Conservation (phyloP, 441 rosid genomes). For the Adansonia madagascariensis region DNA sequence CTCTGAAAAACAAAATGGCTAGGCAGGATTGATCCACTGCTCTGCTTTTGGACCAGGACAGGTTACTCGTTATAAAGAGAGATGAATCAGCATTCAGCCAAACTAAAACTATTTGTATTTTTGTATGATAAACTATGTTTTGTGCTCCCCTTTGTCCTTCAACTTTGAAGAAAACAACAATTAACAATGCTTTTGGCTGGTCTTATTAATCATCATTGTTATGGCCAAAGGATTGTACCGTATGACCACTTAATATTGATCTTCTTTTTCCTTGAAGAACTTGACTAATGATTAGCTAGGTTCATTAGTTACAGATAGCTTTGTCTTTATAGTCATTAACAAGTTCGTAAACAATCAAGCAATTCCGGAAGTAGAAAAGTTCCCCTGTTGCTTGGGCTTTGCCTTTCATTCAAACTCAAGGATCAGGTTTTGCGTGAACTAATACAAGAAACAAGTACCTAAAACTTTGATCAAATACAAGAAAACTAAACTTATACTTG, state of each 20-base stretch:
- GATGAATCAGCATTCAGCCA: not conserved
- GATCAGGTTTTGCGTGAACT: not conserved
- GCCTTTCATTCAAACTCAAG: slow-evolving; percentile 11
- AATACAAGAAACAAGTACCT: not conserved
- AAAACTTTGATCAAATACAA: not conserved
- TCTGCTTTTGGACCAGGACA: not conserved
- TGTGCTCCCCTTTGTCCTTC: not conserved
- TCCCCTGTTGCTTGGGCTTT: not conserved
- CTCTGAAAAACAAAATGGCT: not conserved
- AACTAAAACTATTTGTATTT: not conserved
- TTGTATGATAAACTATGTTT: not conserved
- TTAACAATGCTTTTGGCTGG: slow-evolving; percentile 6
- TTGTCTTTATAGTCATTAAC: not conserved
- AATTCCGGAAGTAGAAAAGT: not conserved
- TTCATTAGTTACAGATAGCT: not conserved
- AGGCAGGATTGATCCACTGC: not conserved
- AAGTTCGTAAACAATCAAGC: not conserved
- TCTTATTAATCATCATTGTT: not conserved
- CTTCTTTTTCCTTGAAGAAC: not conserved
- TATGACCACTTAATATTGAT: not conserved
- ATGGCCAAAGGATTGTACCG: not conserved
- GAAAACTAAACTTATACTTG: not conserved
- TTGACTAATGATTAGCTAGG: slow-evolving; percentile 2
- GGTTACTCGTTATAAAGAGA: not conserved
- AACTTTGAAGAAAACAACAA: not conserved